Evolutionary conservation across 371 early-diverging fungal genomes (phyloP), one percentile per base, ranked within the genome.

Genomic region (Lichtheimia hyalospora): DNA sequence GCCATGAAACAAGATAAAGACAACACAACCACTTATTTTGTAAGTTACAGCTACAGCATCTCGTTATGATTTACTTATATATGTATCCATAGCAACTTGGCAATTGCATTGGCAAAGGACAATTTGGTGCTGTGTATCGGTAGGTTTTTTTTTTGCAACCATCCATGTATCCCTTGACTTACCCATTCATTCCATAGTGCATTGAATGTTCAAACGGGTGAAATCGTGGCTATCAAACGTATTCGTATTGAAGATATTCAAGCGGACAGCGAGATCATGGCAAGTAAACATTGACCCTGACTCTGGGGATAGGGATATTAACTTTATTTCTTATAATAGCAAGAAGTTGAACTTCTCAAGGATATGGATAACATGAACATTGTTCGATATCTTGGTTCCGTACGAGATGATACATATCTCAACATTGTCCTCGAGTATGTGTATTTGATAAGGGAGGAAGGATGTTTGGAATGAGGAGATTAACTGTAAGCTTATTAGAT

Each of bases 91-190:
- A 83, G 77, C 89, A 91, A 72, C 82, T 92, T 8, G 93, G 94
- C 5, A 89, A 93, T 63, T 92, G 92, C 59, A 90, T 95, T 44
- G 95, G 95, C 5, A 85, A 89, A 60, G 95, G 95, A 5, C 93
- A 93, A 53, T 93, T 92, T 69, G 95, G 93, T 12, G 68, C 87
- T 0, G 95, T 95, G 1, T 89, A 89, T 64, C 79, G 68, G 82
- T 79, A 70, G 55, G 92, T 12, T 66, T 84, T 2, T 86, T 60
- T 74, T 62, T 71, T 73, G 61, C 57, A 48, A 27, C 20, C 27
- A 27, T 27, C 27, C 5, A 43, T 24, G 18, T 46, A 28, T 27
- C 13, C 25, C 49, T 41, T 27, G 3, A 41, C 84, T n/a, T 93
- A 92, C 16, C 82, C 25, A n/a, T 66, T 70, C 49, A 62, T 85